phyloP scores from a whole-genome alignment of 2,329 filamentous ascomycete genomes.

The Zasmidium cellare region DNA sequence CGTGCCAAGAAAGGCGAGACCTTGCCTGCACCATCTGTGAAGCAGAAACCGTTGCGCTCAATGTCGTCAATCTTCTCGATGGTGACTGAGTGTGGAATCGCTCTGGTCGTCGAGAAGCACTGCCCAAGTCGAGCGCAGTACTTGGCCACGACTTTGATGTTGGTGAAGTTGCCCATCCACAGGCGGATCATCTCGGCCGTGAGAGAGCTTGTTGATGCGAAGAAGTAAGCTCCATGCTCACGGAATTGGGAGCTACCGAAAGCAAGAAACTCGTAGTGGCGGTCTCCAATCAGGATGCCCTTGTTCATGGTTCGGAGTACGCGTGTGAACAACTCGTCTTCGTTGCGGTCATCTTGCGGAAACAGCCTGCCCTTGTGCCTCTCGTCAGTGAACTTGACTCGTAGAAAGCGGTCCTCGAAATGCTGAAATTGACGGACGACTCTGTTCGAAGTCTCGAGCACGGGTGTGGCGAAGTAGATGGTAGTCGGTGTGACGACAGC shows the following conservation, averaged over 20 bases:
- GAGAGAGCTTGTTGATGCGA: conserved; percentile 67
- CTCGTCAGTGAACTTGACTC: conserved; percentile 89
- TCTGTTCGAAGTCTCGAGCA: conserved; percentile 83
- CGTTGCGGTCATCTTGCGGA: conserved; percentile 32
- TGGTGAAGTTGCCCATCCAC: conserved; percentile 83
- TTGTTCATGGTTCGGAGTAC: conserved; percentile 70
- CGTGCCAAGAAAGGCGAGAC: conserved; percentile 78
- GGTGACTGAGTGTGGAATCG: conserved; percentile 63
- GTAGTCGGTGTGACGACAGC: conserved; percentile 82
- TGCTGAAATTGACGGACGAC: conserved; percentile 72
- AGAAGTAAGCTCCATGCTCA: conserved; percentile 91
- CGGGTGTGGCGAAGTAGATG: conserved; percentile 74
- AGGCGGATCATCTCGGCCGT: conserved; percentile 74
- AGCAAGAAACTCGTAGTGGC: conserved; percentile 84
- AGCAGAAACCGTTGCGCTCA: conserved; percentile 65
- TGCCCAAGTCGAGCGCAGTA: conserved; percentile 87
- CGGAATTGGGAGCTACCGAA: conserved; percentile 95
- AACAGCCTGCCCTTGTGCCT: conserved; percentile 49
- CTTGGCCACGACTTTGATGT: conserved; percentile 84
- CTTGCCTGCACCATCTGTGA: conserved; percentile 91
- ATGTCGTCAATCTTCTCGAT: conserved; percentile 68
- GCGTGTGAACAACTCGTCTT: conserved; percentile 64
- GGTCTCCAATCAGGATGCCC: conserved; percentile 79
- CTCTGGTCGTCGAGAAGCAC: conserved; percentile 90
- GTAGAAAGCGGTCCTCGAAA: conserved; percentile 76